Percentiles rank a stretch among this genome's conserved stretches.
phyloP scores from a whole-genome alignment of 352 stramenopile species.

The Thraustochytrium sp. region DNA sequence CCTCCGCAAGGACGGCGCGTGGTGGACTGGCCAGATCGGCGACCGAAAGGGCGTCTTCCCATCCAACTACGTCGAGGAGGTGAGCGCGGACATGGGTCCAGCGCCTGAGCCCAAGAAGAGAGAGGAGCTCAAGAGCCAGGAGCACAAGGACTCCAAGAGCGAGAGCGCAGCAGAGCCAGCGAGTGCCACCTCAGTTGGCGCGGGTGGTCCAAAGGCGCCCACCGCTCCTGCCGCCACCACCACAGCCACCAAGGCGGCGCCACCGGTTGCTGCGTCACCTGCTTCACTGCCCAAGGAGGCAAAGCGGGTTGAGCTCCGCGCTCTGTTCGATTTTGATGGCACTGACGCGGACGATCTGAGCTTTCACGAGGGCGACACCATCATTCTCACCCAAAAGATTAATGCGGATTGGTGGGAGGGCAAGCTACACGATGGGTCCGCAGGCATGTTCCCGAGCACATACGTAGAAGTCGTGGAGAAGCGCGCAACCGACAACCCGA shows the following conservation, averaged over 20 bases:
- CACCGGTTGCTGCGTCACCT: no score
- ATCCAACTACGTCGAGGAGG: slow-evolving; percentile 11
- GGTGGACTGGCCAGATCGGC: slow-evolving; percentile 1
- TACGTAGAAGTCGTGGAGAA: slow-evolving; percentile 13
- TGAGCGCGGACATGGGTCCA: no score
- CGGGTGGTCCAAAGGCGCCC: no score
- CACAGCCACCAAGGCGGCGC: no score
- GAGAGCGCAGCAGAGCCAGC: no score
- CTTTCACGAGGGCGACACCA: background rate
- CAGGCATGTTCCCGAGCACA: slow-evolving; percentile 18
- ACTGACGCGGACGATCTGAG: background rate
- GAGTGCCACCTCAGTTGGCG: no score
- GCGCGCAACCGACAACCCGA: no score
- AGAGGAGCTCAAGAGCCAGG: no score
- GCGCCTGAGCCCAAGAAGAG: no score
- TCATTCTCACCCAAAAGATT: background rate
- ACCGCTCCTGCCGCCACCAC: no score
- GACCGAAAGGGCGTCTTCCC: background rate
- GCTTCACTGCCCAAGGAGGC: no score
- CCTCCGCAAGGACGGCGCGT: background rate
- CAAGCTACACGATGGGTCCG: background rate
- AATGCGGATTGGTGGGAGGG: slow-evolving; percentile 1
- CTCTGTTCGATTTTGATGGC: background rate
- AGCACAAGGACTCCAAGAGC: no score
- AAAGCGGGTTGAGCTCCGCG: background rate